phyloP scores from a whole-genome alignment of 768 basidiomycete species.

The Lactarius evosmus region DNA sequence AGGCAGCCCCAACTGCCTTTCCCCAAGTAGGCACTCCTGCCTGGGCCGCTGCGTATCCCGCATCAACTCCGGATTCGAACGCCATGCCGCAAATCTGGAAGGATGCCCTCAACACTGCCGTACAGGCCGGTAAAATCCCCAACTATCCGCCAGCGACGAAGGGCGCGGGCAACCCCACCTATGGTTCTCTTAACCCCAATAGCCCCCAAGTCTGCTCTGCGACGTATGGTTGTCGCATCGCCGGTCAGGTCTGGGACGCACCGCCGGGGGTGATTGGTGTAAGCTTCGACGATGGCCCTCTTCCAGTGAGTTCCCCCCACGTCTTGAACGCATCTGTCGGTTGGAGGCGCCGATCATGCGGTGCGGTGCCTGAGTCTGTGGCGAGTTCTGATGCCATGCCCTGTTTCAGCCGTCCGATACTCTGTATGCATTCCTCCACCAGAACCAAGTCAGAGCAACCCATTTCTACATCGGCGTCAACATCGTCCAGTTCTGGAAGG shows the following conservation, averaged over 20 bases:
- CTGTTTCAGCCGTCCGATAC: slow-evolving; percentile 29
- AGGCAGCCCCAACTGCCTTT: slow-evolving; percentile 9
- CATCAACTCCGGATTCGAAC: slow-evolving; percentile 31
- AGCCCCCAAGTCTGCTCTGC: slow-evolving; percentile 39
- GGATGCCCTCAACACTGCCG: slow-evolving; percentile 38
- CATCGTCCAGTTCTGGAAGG: slow-evolving; percentile 36
- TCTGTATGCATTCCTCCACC: slow-evolving; percentile 41
- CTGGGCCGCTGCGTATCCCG: slow-evolving; percentile 38
- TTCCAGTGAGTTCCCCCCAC: slow-evolving; percentile 21
- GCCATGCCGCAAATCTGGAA: slow-evolving; percentile 41
- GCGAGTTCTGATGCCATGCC: not conserved
- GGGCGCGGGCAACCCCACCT: slow-evolving; percentile 26
- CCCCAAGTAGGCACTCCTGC: slow-evolving; percentile 31
- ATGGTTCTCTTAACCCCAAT: slow-evolving; percentile 24
- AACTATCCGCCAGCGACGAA: slow-evolving; percentile 35
- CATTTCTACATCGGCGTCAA: slow-evolving; percentile 49
- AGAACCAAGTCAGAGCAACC: slow-evolving; percentile 40
- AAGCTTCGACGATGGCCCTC: slow-evolving; percentile 40
- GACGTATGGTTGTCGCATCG: slow-evolving; percentile 33
- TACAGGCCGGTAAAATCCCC: slow-evolving; percentile 39
- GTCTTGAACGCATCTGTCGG: not conserved
- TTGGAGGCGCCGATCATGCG: not conserved
- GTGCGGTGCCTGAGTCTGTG: too few relatives aligned
- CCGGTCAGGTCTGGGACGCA: slow-evolving; percentile 39
- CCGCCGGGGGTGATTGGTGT: slow-evolving; percentile 40